These are phyloP conservation scores for Podaxis mareebaensis DNA, from an alignment of 768 basidiomycete species.

Conservation along the genomic window DNA sequence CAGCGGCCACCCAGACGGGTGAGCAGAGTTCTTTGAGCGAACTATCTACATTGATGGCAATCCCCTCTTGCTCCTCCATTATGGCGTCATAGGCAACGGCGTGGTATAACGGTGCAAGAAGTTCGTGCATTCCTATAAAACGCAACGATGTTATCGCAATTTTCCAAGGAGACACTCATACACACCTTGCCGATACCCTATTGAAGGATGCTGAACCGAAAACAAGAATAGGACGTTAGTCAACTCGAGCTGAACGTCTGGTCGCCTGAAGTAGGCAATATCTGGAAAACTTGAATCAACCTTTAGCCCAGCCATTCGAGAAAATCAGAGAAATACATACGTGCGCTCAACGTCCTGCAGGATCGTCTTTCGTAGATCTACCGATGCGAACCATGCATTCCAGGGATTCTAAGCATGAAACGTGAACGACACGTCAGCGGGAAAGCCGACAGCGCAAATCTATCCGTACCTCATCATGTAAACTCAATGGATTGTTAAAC, in stretches of 20 bases:
- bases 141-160: background rate
- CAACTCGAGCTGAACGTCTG: conserved; percentile 73
- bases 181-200: conserved; percentile 87
- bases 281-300: conserved; percentile 80
- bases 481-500: conserved; percentile 78
- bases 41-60: conserved; percentile 24
- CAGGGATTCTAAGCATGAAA: conserved; percentile 77
- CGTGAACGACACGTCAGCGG: conserved; percentile 6
- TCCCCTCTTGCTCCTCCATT: conserved; percentile 27
- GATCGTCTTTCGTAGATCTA: conserved; percentile 89
- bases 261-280: conserved; percentile 82
- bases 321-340: conserved; percentile 42
- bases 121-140: conserved; percentile 87
- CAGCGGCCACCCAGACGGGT: conserved; percentile 72
- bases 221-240: conserved; percentile 89
- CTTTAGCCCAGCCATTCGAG: conserved; percentile 2
- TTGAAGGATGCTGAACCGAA: conserved; percentile 71
- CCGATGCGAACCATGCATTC: conserved; percentile 89
- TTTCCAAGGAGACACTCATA: background rate
- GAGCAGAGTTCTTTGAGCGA: conserved; percentile 64
- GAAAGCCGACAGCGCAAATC: background rate
- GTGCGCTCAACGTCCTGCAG: conserved; percentile 95
- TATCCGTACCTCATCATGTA: conserved; percentile 66
- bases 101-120: conserved; percentile 86
- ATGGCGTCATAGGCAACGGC: conserved; percentile 84